phyloP scores from a whole-genome alignment of 1,139 yeast genomes.

The Candida tropicalis region DNA sequence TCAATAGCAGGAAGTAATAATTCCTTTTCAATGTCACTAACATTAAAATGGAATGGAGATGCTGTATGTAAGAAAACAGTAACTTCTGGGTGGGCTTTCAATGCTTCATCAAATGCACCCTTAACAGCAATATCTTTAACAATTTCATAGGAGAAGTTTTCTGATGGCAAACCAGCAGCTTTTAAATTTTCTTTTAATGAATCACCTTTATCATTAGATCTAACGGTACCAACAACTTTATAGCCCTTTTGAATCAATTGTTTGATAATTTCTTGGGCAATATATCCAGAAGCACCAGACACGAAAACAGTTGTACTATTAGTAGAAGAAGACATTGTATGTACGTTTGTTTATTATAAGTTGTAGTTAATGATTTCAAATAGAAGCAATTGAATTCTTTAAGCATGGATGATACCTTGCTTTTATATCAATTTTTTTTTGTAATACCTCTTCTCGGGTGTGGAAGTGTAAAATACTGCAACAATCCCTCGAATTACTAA shows the following conservation, averaged over 20 bases:
- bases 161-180: background rate
- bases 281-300: conserved; percentile 41
- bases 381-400: too few relatives aligned
- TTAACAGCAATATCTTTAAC: conserved; percentile 27
- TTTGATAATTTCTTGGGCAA: conserved; percentile 32
- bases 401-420: too few relatives aligned
- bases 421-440: background rate
- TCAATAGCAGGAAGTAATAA: conserved; percentile 34
- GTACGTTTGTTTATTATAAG: conserved; percentile 19
- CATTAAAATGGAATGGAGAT: conserved; percentile 32
- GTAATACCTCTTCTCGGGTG: too few relatives aligned
- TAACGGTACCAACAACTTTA: conserved; percentile 37
- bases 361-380: too few relatives aligned
- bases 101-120: conserved; percentile 35
- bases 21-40: conserved; percentile 29
- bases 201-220: conserved; percentile 34
- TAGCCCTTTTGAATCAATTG: conserved; percentile 27
- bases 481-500: too few relatives aligned
- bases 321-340: conserved; percentile 10
- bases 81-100: conserved; percentile 30
- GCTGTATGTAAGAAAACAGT: conserved; percentile 34
- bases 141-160: conserved; percentile 20
- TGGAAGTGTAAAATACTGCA: too few relatives aligned
- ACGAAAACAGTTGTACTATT: conserved; percentile 30
- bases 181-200: conserved; percentile 18